Evolutionary conservation across 352 stramenopile species (phyloP), one percentile per base, ranked within the genome.

Genomic region (Globisporangium nodosum): DNA sequence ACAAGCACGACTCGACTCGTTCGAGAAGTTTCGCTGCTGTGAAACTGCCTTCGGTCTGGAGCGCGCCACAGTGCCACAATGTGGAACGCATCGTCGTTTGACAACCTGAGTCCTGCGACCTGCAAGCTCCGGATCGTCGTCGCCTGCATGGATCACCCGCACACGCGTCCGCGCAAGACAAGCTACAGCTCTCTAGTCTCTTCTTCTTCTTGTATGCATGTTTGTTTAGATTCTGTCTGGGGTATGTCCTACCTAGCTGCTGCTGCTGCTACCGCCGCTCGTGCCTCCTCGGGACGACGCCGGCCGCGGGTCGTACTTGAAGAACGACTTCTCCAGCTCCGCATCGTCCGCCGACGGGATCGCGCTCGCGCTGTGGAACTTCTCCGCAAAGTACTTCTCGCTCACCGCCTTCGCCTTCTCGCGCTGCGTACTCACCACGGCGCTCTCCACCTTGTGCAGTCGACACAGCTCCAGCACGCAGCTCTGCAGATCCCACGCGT

Each of bases 371-470:
- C 66, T 60, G 37, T 78, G 67, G 54, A 87, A 88, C 54, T 89
- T 89, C 21, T 89, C 78, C 4, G 64, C 65, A 51, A 88, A 52
- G 53, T 89, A 93, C 63, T 93, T 93, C 61, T 93, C 84, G 51
- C 79, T 93, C 52, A 93, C 74, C 12, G 84, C 84, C 59, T 91
- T 91, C 15, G 76, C 83, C 65, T 91, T 91, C 54, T 92, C 81
- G 27, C 78, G 75, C 58, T 91, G 74, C 5, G 64, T 85, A 37
- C 63, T 65, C 9, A 90, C 74, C 31, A 90, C 70, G 33, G 86
- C 64, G 60, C 67, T 71, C 65, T 93, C 84, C 40, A 73, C 63
- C 21, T 61, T 64, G 57, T 93, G 80, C 11, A 92, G 72, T 18
- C 69, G 74, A 48, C 74, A 69, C n/a, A 93, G 67, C 49, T 87